phyloP scores from a whole-genome alignment of 495 filamentous ascomycete species.

The Aspergillus biplanus region DNA sequence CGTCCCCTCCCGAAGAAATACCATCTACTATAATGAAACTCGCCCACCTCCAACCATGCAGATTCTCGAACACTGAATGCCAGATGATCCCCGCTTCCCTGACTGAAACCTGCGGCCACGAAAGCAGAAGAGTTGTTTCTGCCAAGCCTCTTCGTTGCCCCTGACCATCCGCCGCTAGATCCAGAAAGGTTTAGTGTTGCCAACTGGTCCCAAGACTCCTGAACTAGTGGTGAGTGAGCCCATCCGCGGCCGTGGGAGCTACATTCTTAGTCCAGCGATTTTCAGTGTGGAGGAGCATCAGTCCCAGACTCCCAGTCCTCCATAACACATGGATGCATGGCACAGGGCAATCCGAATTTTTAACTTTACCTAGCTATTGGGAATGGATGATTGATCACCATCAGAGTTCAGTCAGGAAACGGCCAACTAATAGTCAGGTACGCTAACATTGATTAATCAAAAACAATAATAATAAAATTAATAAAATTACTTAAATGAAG shows the following conservation, averaged over 20 bases:
- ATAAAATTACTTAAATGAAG: neutral
- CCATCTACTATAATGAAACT: neutral
- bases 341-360: too few species aligned
- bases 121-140: neutral
- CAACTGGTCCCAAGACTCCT: slow-evolving; percentile 16
- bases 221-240: neutral
- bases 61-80: slow-evolving; percentile 21
- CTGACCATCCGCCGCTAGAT: slow-evolving; percentile 18
- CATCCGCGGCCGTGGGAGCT: neutral
- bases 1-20: neutral
- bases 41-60: slow-evolving; percentile 9
- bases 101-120: neutral
- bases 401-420: neutral
- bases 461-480: neutral
- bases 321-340: too few species aligned
- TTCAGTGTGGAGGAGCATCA: neutral
- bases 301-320: too few species aligned
- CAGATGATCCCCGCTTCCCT: slow-evolving; percentile 3
- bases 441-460: neutral
- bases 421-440: neutral
- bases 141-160: slow-evolving; percentile 16
- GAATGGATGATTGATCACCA: neutral
- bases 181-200: slow-evolving; percentile 11
- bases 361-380: slow-evolving; percentile 1
- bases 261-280: too few species aligned